Evolutionary conservation across 2,329 filamentous ascomycete species (phyloP).

Genomic region (Alternaria sp.): DNA sequence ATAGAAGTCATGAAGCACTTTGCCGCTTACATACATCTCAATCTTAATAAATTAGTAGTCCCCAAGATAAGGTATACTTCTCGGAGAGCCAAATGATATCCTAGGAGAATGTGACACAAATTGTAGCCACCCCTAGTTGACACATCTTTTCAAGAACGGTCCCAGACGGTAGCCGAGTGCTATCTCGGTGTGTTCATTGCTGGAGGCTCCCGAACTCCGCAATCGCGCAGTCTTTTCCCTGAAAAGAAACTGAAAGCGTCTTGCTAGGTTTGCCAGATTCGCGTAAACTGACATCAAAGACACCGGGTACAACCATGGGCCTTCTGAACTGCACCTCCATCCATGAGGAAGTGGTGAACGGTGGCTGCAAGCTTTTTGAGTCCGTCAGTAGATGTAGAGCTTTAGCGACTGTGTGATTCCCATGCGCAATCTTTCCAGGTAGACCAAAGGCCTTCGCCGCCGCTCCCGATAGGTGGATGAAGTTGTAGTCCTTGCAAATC

Average conservation of each 20-base stretch:
- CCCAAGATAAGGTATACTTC: not conserved
- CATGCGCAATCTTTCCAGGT: conserved; percentile 11
- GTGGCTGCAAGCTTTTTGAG: not conserved
- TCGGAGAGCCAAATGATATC: not conserved
- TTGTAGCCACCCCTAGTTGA: not conserved
- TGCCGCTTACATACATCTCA: not conserved
- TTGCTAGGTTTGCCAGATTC: not conserved
- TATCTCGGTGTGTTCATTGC: not conserved
- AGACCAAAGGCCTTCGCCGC: conserved; percentile 5
- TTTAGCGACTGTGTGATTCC: conserved; percentile 8
- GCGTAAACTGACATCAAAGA: not conserved
- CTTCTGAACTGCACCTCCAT: conserved; percentile 9
- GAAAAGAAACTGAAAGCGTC: not conserved
- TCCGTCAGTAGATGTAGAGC: not conserved
- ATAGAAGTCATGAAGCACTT: not conserved
- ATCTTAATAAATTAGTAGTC: not conserved
- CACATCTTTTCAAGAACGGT: not conserved
- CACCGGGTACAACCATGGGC: conserved; percentile 2
- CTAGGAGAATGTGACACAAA: not conserved
- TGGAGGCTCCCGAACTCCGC: not conserved
- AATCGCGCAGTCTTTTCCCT: not conserved
- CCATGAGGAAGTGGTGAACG: not conserved
- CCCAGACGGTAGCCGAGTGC: not conserved
- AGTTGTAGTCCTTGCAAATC: conserved; percentile 13
- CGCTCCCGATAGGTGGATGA: conserved; percentile 4